These are phyloP conservation scores for Nasturtium officinale DNA, from an alignment of 345 rosid species.

Conservation along the genomic window DNA sequence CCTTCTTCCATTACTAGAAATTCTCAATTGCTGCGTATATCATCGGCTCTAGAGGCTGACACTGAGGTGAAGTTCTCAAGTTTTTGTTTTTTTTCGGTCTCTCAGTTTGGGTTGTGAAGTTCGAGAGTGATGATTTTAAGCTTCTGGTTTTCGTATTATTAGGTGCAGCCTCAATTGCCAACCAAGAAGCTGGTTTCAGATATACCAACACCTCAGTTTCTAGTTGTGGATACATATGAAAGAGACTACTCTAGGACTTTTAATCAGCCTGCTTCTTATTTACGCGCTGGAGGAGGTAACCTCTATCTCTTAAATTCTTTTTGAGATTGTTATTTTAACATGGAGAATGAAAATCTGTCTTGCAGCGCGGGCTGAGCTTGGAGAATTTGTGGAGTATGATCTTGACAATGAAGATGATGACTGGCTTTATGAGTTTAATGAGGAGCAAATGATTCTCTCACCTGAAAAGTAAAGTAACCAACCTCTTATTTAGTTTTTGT, in stretches of 20 bases:
- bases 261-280: slow-evolving; percentile 69
- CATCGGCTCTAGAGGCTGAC: slow-evolving; percentile 52
- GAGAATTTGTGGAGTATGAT: slow-evolving; percentile 97
- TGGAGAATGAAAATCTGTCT: slow-evolving; percentile 64
- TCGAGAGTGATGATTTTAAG: background rate
- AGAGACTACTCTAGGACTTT: slow-evolving; percentile 78
- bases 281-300: slow-evolving; percentile 92
- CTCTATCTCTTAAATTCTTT: background rate
- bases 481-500: background rate
- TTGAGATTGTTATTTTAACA: background rate
- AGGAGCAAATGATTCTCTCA: slow-evolving; percentile 55
- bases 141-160: background rate
- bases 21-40: slow-evolving; percentile 68
- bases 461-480: slow-evolving; percentile 58
- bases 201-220: slow-evolving; percentile 88
- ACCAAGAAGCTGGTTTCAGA: slow-evolving; percentile 71
- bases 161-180: slow-evolving; percentile 57
- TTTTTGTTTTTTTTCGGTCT: background rate
- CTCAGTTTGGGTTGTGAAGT: background rate
- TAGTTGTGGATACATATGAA: slow-evolving; percentile 83
- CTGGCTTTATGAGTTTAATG: slow-evolving; percentile 60
- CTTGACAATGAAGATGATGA: too few relatives aligned
- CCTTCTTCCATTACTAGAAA: slow-evolving; percentile 70
- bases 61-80: slow-evolving; percentile 46
- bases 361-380: slow-evolving; percentile 95